Evolutionary conservation across 2,329 filamentous ascomycete genomes (phyloP).

Genomic region (Microsporum canis): DNA sequence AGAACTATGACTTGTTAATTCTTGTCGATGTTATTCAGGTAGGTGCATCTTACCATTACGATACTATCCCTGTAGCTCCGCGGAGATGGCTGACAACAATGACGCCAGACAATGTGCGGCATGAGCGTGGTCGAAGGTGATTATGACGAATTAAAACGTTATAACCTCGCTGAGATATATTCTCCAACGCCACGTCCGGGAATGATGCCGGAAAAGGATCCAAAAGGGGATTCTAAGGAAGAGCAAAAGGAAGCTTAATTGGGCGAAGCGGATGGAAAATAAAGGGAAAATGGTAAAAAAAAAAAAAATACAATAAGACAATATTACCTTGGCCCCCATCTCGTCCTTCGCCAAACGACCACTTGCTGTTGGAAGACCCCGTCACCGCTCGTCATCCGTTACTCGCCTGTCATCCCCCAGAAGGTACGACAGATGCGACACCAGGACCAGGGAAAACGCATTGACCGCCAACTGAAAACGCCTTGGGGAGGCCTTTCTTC

Average conservation of each 20-base stretch:
- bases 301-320: background rate
- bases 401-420: background rate
- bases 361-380: background rate
- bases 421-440: background rate
- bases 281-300: background rate
- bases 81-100: conserved; percentile 7
- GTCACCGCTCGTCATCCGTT: background rate
- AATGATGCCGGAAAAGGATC: background rate
- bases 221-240: background rate
- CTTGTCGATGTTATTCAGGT: conserved; percentile 53
- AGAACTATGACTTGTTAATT: conserved; percentile 49
- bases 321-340: background rate
- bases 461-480: conserved; percentile 3
- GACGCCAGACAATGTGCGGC: conserved; percentile 46
- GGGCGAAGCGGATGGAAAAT: background rate
- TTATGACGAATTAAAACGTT: conserved; percentile 51
- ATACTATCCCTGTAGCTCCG: background rate
- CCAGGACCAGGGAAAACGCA: background rate
- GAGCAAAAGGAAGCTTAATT: background rate
- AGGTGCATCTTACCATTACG: conserved; percentile 16
- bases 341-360: background rate
- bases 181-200: conserved; percentile 31
- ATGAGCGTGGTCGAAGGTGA: conserved; percentile 52
- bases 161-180: conserved; percentile 53
- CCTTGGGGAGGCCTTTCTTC: background rate